Percentiles rank a stretch among this genome's conserved stretches.
Evolutionary conservation across 371 early-diverging fungal species (phyloP).

Genomic region (Globomyces sp.): DNA sequence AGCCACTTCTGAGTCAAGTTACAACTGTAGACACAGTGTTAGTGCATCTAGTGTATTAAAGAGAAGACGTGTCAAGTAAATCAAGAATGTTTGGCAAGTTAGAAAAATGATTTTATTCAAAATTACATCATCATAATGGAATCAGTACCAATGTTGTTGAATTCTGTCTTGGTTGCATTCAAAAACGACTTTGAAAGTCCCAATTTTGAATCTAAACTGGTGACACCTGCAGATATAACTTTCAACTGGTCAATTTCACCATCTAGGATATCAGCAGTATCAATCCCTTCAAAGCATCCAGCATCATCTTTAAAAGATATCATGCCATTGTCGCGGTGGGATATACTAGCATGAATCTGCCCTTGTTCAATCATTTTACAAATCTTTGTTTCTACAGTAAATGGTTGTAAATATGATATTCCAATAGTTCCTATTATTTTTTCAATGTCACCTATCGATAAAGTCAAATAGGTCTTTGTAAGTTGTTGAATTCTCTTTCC

Average conservation of each 20-base stretch:
- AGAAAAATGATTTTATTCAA: too few species aligned
- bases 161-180: background rate
- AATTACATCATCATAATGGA: too few species aligned
- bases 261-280: background rate
- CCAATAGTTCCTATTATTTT: slow-evolving; percentile 46
- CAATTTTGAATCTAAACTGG: background rate
- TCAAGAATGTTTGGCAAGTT: too few species aligned
- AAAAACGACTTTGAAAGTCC: background rate
- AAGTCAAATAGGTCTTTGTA: slow-evolving; percentile 72
- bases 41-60: too few species aligned
- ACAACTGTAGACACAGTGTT: too few species aligned
- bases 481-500: slow-evolving; percentile 62
- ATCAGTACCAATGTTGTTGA: too few species aligned
- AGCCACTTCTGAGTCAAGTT: too few species aligned
- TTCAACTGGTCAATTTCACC: background rate
- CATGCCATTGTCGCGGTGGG: slow-evolving; percentile 59
- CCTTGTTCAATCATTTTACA: slow-evolving; percentile 57
- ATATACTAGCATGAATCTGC: slow-evolving; percentile 63
- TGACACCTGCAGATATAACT: background rate
- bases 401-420: background rate
- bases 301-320: slow-evolving; percentile 63
- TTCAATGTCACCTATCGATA: slow-evolving; percentile 69
- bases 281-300: too few species aligned
- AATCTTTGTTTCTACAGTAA: slow-evolving; percentile 46
- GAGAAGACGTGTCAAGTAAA: too few species aligned